phyloP scores from a whole-genome alignment of 2,329 filamentous ascomycete species.

The Simplicillium aogashimaense region DNA sequence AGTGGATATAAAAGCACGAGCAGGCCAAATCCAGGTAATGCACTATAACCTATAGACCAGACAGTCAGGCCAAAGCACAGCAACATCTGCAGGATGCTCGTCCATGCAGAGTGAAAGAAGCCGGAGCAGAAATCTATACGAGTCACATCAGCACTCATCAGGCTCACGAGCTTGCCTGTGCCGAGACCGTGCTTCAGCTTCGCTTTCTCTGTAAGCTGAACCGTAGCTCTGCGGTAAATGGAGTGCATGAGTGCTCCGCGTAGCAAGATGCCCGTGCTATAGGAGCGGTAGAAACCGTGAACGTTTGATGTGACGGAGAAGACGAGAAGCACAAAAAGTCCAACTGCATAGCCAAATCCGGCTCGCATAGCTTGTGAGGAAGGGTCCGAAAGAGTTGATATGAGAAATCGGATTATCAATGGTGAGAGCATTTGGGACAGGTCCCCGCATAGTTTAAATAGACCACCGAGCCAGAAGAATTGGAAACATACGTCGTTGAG shows the following conservation, averaged over 20 bases:
- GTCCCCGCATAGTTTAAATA: conserved; percentile 16
- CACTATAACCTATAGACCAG: conserved; percentile 15
- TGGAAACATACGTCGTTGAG: conserved; percentile 19
- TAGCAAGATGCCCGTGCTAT: conserved; percentile 11
- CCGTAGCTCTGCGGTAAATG: conserved; percentile 13
- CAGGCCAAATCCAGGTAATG: conserved; percentile 15
- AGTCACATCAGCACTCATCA: conserved; percentile 21
- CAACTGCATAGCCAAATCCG: conserved; percentile 15
- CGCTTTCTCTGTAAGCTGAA: conserved; percentile 7
- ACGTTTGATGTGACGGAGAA: conserved; percentile 15
- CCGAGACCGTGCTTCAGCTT: conserved; percentile 11
- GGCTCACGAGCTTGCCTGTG: conserved; percentile 18
- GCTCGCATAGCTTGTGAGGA: conserved; percentile 4
- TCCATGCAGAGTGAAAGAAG: conserved; percentile 20
- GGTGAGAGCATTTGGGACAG: conserved; percentile 14
- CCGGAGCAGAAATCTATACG: conserved; percentile 20
- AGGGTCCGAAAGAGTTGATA: conserved; percentile 11
- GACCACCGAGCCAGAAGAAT: conserved; percentile 18
- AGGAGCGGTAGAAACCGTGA: conserved; percentile 15
- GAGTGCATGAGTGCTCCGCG: conserved; percentile 11
- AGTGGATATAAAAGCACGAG: conserved; percentile 14
- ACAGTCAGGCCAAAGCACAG: conserved; percentile 15
- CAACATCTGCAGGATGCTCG: conserved; percentile 18
- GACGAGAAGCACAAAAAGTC: conserved; percentile 14
- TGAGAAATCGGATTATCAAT: conserved; percentile 15